Evolutionary conservation across 1,284 basidiomycete genomes (phyloP).

Genomic region (Macrocybe sp.): DNA sequence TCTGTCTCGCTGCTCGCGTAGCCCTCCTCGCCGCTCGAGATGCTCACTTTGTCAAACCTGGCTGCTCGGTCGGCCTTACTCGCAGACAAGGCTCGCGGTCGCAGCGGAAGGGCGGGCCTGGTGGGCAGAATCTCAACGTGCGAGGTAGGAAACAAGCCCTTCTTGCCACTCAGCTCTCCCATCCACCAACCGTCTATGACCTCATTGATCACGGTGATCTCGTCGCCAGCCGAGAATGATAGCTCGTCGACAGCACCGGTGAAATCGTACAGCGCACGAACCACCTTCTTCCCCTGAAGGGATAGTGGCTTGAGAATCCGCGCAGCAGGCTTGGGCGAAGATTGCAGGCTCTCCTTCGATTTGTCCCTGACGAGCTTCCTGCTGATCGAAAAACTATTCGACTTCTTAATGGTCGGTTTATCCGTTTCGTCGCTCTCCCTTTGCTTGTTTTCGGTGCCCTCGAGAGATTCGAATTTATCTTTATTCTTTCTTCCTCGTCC

Average conservation of each 20-base stretch:
- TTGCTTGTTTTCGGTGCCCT: conserved; percentile 34
- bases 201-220: conserved; percentile 70
- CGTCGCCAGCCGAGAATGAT: conserved; percentile 64
- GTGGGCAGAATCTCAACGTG: conserved; percentile 54
- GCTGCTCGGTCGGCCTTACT: conserved; percentile 4
- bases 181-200: conserved; percentile 85
- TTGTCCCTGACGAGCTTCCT: conserved; percentile 34
- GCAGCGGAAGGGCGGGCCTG: conserved; percentile 22
- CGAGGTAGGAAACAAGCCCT: conserved; percentile 73
- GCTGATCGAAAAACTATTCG: conserved; percentile 23
- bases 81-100: conserved; percentile 18
- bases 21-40: conserved; percentile 22
- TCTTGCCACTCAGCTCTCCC: conserved; percentile 63
- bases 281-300: conserved; percentile 46
- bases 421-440: conserved; percentile 24
- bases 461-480: conserved; percentile 56
- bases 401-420: conserved; percentile 19
- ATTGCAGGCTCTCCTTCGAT: conserved; percentile 28
- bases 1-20: conserved; percentile 28
- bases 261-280: conserved; percentile 73
- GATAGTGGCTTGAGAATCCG: conserved; percentile 46
- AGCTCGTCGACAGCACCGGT: conserved; percentile 71
- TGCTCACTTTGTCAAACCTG: conserved; percentile 18
- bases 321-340: conserved; percentile 35
- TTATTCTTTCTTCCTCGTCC: conserved; percentile 57